Evolutionary conservation across 2,329 filamentous ascomycete species (phyloP), one percentile per base, ranked within the genome.

Genomic region (Leptographium galeiforme): DNA sequence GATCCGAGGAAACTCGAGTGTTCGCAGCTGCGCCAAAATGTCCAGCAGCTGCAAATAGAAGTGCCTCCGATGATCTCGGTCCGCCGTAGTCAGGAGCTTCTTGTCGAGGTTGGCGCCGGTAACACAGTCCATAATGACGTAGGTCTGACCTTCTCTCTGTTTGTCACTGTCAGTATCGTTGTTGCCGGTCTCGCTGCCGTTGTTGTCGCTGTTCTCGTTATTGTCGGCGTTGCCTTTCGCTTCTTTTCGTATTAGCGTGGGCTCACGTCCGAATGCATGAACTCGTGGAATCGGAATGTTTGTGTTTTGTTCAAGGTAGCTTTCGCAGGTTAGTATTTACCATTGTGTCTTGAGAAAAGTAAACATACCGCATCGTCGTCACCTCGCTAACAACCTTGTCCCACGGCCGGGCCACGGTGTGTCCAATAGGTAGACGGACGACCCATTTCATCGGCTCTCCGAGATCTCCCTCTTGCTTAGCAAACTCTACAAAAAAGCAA

Each of bases 21-120:
- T 46, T 14, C 58, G 53, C 10, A 64, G 55, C 48, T 63, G 48
- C 10, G 58, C 52, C 7, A 63, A 53, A 36, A 63, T 57, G 51
- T 62, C 61, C 14, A 64, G 57, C 50, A 58, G 57, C 57, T 63
- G 51, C 41, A 30, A 32, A n/a, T 63, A 62, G 14, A 38, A 40
- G 4, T 52, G 36, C 48, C 52, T 48, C 45, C 50, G 49, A 30
- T 59, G 52, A 16, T 45, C 52, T 14, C 8, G 30, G 11, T 12
- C 48, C 48, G 19, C 50, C n/a, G 5, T 56, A 11, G 0, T 59
- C 36, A 33, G 46, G 40, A 40, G 51, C 55, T 39, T 51, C 41
- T 39, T 59, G 43, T 59, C 48, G 4, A 64, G 53, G 2, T 58
- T 49, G 45, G 57, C 48, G 45, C 61, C 61, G 34, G 45, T 43